phyloP scores from a whole-genome alignment of 495 filamentous ascomycete species.

The Cladorrhinum samala region DNA sequence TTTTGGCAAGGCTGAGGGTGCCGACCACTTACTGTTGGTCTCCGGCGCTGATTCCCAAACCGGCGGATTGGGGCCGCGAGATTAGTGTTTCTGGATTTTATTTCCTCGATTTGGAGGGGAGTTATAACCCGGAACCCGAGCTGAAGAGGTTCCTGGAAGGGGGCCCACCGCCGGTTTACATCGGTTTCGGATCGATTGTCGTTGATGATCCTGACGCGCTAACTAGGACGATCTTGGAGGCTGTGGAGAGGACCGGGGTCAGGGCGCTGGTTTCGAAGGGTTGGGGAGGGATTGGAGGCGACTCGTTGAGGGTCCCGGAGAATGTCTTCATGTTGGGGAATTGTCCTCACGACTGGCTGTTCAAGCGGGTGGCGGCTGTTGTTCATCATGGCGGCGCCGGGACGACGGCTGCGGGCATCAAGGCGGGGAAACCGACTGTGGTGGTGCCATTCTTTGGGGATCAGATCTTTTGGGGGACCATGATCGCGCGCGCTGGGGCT shows the following conservation, averaged over 20 bases:
- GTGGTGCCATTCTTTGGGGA: conserved; percentile 84
- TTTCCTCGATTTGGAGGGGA: conserved; percentile 57
- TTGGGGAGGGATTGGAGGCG: conserved; percentile 69
- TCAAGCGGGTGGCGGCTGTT: conserved; percentile 65
- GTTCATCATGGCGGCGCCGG: conserved; percentile 81
- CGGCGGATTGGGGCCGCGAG: conserved; percentile 56
- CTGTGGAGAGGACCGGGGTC: conserved; percentile 56
- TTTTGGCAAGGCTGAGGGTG: conserved; percentile 54
- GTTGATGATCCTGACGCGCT: conserved; percentile 65
- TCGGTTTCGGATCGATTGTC: conserved; percentile 79
- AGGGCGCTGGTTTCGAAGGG: conserved; percentile 74
- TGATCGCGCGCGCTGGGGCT: conserved; percentile 65
- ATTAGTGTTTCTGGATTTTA: conserved; percentile 60
- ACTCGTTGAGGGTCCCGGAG: conserved; percentile 53
- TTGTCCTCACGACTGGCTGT: conserved; percentile 79
- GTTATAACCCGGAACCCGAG: conserved; percentile 49
- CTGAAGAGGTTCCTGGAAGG: conserved; percentile 50
- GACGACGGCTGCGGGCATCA: conserved; percentile 70
- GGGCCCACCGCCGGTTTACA: conserved; percentile 67
- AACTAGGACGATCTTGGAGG: conserved; percentile 63
- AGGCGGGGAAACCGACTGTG: conserved; percentile 61
- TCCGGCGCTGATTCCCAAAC: conserved; percentile 59
- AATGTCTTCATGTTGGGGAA: conserved; percentile 74
- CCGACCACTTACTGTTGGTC: conserved; percentile 65
- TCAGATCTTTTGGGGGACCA: conserved; percentile 76